Conservation (phyloP, 108 stramenopile genomes). For the Nitzschia sp. region DNA sequence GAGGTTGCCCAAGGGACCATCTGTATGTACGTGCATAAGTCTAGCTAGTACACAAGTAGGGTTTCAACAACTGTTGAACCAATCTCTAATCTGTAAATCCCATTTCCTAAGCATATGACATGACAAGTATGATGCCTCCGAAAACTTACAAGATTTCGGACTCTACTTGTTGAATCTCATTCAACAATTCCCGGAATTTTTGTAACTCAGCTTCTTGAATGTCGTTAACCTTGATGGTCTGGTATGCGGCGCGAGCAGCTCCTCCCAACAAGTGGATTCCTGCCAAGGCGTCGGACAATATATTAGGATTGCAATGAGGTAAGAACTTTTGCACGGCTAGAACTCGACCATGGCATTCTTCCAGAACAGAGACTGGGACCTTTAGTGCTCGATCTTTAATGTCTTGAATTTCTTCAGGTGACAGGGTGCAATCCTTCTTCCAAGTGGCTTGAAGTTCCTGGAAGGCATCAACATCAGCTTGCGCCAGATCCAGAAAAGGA, state of each 20-base stretch:
- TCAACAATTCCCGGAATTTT: slow-evolving; percentile 48
- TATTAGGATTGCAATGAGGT: slow-evolving; percentile 75
- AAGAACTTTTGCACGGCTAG: slow-evolving; percentile 58
- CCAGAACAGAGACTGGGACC: slow-evolving; percentile 59
- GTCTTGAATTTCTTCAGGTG: slow-evolving; percentile 49
- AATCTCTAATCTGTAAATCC: too few relatives aligned
- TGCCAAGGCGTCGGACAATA: slow-evolving; percentile 76
- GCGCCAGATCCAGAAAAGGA: slow-evolving; percentile 49
- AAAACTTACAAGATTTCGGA: slow-evolving; percentile 40
- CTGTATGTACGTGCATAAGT: too few relatives aligned
- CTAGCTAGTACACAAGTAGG: too few relatives aligned
- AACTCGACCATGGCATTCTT: slow-evolving; percentile 60
- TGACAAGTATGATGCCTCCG: too few relatives aligned
- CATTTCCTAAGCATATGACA: too few relatives aligned
- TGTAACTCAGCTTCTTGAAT: slow-evolving; percentile 61
- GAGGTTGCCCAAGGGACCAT: slow-evolving; percentile 30
- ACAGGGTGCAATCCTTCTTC: slow-evolving; percentile 57
- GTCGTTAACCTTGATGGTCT: slow-evolving; percentile 72
- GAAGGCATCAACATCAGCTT: slow-evolving; percentile 73
- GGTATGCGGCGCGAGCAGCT: slow-evolving; percentile 76
- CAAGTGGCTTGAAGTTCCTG: slow-evolving; percentile 70
- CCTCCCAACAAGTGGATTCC: slow-evolving; percentile 79
- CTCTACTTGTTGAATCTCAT: slow-evolving; percentile 62
- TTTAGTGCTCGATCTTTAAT: slow-evolving; percentile 62
- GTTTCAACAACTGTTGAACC: too few relatives aligned